Evolutionary conservation across 768 basidiomycete genomes (phyloP), one percentile per base, ranked within the genome.

Genomic region (Astraeus odoratus): DNA sequence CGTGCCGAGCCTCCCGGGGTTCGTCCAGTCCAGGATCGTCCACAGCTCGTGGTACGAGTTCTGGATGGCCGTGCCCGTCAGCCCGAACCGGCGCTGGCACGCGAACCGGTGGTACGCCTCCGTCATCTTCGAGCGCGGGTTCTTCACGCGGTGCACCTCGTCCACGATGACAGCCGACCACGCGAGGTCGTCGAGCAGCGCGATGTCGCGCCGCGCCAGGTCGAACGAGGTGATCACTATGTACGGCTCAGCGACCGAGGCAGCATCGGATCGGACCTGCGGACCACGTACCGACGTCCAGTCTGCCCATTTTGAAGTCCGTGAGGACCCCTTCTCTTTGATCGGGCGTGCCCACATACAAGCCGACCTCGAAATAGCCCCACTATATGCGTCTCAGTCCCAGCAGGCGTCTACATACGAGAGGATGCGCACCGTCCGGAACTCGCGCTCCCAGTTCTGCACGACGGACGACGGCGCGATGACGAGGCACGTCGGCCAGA

Each of bases 11-110:
- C 69, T 68, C 0, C 83, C 87, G 0, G 92, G 91, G 49, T 83
- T 86, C n/a, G 85, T 84, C 86, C 91, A 97, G 57, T 95, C 81
- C 25, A 97, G 66, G 26, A 99, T 81, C 1, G 89, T 87, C 86
- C 91, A 94, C 53, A 97, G 70, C 60, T 98, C 95, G 34, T 78
- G 75, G 57, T 94, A 93, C 1, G 81, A 77, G 54, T 97, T 99
- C 57, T 98, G 95, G 27, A 86, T 76, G 8, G 81, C 75, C n/a
- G 74, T 77, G 7, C 88, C 92, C 0, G 93, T 96, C 36, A 98
- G 69, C 0, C 91, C 95, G 54, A 95, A 91, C 3, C 94, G 82
- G 13, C 68, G 62, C 23, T 51, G 52, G 57, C 87, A 91, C 1
- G 61, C 38, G 55, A 96, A 88, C 41, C 72, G 77, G 53, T 84